Conservation (phyloP, 2,329 filamentous ascomycete genomes). For the Penicillium crustosum region DNA sequence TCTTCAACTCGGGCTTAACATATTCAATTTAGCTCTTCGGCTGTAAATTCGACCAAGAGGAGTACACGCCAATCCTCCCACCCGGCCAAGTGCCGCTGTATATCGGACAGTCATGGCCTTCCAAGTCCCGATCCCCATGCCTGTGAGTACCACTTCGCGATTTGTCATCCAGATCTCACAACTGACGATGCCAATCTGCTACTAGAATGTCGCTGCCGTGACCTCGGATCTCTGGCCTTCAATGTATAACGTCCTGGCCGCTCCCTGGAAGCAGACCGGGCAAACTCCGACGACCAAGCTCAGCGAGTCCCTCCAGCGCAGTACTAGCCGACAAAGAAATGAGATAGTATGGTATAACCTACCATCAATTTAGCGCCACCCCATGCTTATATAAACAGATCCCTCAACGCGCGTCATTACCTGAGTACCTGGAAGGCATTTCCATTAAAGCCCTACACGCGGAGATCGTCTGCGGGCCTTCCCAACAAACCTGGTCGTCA, state of each 20-base stretch:
- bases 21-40: slow-evolving; percentile 1
- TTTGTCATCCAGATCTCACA: not conserved
- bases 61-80: slow-evolving; percentile 17
- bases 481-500: slow-evolving; percentile 20
- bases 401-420: slow-evolving; percentile 19
- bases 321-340: slow-evolving; percentile 14
- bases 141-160: slow-evolving; percentile 38
- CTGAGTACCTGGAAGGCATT: slow-evolving; percentile 29
- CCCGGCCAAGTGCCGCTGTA: slow-evolving; percentile 42
- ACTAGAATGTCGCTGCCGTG: slow-evolving; percentile 48
- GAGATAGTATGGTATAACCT: slow-evolving; percentile 21
- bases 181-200: slow-evolving; percentile 13
- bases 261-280: slow-evolving; percentile 38
- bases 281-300: slow-evolving; percentile 17
- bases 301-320: slow-evolving; percentile 17
- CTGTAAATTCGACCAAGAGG: slow-evolving; percentile 12
- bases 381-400: slow-evolving; percentile 12
- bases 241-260: slow-evolving; percentile 40
- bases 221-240: slow-evolving; percentile 48
- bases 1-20: slow-evolving; percentile 6
- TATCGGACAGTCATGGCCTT: slow-evolving; percentile 51
- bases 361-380: not conserved
- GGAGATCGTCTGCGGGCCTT: slow-evolving; percentile 18
- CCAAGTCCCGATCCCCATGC: slow-evolving; percentile 49
- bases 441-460: slow-evolving; percentile 28